phyloP scores from a whole-genome alignment of 805 yeast genomes.

The Ascoidea rubescens region DNA sequence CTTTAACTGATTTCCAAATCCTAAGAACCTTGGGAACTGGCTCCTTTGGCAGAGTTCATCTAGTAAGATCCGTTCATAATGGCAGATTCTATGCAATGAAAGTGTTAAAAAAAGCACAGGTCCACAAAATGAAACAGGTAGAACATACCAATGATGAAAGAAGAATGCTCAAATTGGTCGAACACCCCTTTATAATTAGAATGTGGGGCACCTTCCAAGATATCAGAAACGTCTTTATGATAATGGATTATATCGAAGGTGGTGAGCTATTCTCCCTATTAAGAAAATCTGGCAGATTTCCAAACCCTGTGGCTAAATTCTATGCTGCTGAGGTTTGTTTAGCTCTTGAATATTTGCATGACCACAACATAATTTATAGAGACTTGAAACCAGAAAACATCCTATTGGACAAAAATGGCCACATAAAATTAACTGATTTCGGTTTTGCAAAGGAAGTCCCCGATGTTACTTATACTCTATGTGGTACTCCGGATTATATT shows the following conservation, averaged over 20 bases:
- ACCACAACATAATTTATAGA: slow-evolving; percentile 75
- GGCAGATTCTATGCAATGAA: slow-evolving; percentile 90
- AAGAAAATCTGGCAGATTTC: slow-evolving; percentile 82
- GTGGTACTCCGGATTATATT: slow-evolving; percentile 94
- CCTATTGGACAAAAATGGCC: slow-evolving; percentile 76
- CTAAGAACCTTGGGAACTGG: slow-evolving; percentile 90
- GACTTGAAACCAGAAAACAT: slow-evolving; percentile 92
- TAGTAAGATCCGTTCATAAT: slow-evolving; percentile 79
- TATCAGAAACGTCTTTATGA: slow-evolving; percentile 71
- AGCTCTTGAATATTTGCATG: slow-evolving; percentile 80
- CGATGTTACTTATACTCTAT: slow-evolving; percentile 83
- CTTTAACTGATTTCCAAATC: slow-evolving; percentile 66
- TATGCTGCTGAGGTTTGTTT: slow-evolving; percentile 84
- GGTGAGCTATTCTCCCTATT: slow-evolving; percentile 82
- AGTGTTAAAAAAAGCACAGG: slow-evolving; percentile 74
- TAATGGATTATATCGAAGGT: slow-evolving; percentile 94
- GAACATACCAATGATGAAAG: slow-evolving; percentile 95
- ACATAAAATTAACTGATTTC: slow-evolving; percentile 83
- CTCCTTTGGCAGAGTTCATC: slow-evolving; percentile 88
- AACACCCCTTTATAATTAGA: slow-evolving; percentile 81
- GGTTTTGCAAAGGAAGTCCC: slow-evolving; percentile 92
- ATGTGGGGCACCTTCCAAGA: slow-evolving; percentile 98
- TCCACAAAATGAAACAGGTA: slow-evolving; percentile 85
- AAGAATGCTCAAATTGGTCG: slow-evolving; percentile 71
- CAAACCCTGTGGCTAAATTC: slow-evolving; percentile 91